A percentile compares a stretch with the other conserved stretches of the same genome.
Evolutionary conservation across 164 flowering plant genomes (phyloP).

Genomic region (Dillenia turbinata): DNA sequence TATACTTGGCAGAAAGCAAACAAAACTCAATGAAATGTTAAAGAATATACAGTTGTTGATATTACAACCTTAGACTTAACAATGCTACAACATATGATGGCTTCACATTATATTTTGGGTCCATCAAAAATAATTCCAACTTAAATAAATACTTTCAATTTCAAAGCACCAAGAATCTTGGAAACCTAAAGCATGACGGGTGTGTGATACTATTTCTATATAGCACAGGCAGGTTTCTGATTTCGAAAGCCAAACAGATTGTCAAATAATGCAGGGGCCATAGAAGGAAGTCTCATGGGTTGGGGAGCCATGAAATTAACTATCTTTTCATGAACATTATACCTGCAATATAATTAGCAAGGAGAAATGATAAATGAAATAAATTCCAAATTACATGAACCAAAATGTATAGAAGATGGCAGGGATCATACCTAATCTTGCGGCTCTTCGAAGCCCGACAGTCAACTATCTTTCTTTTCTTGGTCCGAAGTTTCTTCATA

Average conservation of each 20-base stretch:
- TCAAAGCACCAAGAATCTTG: too few relatives aligned
- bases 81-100: too few relatives aligned
- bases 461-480: conserved; percentile 80
- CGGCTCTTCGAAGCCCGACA: conserved; percentile 93
- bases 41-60: too few relatives aligned
- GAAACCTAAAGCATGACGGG: too few relatives aligned
- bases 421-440: conserved; percentile 63
- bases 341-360: conserved; percentile 38
- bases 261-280: conserved; percentile 73
- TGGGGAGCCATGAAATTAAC: conserved; percentile 86
- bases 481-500: conserved; percentile 57
- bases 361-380: background rate
- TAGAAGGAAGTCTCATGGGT: conserved; percentile 56
- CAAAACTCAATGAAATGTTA: too few relatives aligned
- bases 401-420: background rate
- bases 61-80: too few relatives aligned
- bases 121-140: too few relatives aligned
- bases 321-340: conserved; percentile 75
- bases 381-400: background rate
- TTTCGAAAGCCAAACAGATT: conserved; percentile 65
- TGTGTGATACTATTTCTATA: background rate
- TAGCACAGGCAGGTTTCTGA: conserved; percentile 19
- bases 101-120: too few relatives aligned
- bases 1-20: too few relatives aligned
- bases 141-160: too few relatives aligned